Evolutionary conservation across 495 filamentous ascomycete genomes (phyloP), one percentile per base, ranked within the genome.

Genomic region (Staphylotrichum longicolle): DNA sequence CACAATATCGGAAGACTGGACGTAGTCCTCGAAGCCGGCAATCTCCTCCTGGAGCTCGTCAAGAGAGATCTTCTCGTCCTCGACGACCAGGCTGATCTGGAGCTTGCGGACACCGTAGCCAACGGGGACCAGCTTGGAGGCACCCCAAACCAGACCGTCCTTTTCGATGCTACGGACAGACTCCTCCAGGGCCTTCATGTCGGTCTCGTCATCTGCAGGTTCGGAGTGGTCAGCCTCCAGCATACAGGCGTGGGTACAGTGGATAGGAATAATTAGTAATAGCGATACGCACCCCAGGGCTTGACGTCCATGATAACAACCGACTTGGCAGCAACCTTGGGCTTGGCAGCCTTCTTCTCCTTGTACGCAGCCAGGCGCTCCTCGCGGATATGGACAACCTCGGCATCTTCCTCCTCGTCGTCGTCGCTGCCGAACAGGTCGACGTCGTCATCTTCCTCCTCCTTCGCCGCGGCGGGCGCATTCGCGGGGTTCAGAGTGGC

Each of bases 21-120:
- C 94, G 71, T 92, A 89, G 78, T 98, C 94, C 83, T 98, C 94
- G 69, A 92, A 87, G 62, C 82, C 89, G 44, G 66, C 44, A 71
- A 98, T 95, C 78, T 89, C 69, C 65, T 85, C 82, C 83, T 97
- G 87, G 70, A 98, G 86, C 53, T 97, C 93, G 59, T 90, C 86
- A 61, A 88, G 75, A 57, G 90, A 92, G 72, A 98, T 75, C 83
- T 98, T 98, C 58, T 98, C 94, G 73, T 98, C 94, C 82, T 98
- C 94, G 65, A 98, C 82, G 66, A 98, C 92, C 63, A 97, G 75
- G 85, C 89, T 98, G 84, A 98, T 95, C 85, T 98, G 95, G 63
- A 98, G 86, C 86, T 98, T 98, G 88, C 93, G 96, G 83, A 98
- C 96, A 80, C 95, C 95, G 84, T 91, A 98, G 72, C 91, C 84